Percentiles rank a stretch among this genome's conserved stretches.
These are phyloP conservation scores for Hygrophila difformis DNA, from an alignment of 257 asterid species.

Conservation along the genomic window DNA sequence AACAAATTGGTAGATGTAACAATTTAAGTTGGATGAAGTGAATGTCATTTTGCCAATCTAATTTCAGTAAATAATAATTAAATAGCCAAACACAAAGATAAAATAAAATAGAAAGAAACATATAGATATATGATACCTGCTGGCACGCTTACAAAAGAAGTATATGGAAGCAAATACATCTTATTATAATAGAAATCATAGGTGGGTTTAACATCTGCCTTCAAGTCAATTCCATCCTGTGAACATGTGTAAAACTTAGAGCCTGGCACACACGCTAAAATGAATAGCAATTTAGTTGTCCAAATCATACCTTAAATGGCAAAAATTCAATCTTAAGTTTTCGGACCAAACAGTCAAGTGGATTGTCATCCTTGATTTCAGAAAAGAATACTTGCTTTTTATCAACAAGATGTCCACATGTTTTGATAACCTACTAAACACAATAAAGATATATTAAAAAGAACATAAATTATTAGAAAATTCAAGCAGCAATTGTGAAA, in stretches of 20 bases:
- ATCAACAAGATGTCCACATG: conserved; percentile 27
- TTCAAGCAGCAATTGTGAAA: not conserved
- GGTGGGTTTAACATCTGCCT: conserved; percentile 11
- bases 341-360: conserved; percentile 48
- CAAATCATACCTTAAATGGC: conserved; percentile 35
- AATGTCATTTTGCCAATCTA: no score
- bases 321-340: conserved; percentile 27
- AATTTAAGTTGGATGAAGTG: no score
- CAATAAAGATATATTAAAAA: conserved; percentile 2
- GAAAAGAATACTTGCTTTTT: conserved; percentile 51
- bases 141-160: conserved; percentile 43
- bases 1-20: no score
- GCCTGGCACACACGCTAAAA: not conserved
- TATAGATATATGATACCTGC: conserved; percentile 26
- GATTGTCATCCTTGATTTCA: conserved; percentile 61
- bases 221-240: conserved; percentile 25
- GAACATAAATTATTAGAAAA: not conserved
- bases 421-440: conserved; percentile 39
- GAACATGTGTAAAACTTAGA: conserved; percentile 1
- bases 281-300: not conserved
- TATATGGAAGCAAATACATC: conserved; percentile 54
- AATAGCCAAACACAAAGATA: not conserved
- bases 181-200: conserved; percentile 54
- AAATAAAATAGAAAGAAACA: not conserved
- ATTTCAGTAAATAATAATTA: no score